These are phyloP conservation scores for Cercospora zeina DNA, from an alignment of 2,329 filamentous ascomycete genomes.

Conservation along the genomic window DNA sequence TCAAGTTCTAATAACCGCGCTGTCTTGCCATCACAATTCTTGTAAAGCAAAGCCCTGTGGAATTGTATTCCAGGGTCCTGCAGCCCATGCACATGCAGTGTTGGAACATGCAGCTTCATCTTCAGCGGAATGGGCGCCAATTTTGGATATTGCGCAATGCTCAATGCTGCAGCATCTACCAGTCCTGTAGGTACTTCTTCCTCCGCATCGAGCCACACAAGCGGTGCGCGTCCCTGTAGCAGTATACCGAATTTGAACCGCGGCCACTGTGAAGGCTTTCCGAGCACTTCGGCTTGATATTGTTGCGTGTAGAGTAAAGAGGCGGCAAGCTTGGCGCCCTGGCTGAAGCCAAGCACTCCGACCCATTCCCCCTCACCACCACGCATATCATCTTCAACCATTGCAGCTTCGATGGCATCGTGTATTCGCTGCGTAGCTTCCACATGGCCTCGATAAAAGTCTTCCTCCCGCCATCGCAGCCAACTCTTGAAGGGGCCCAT, in stretches of 20 bases:
- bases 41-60: slow-evolving; percentile 54
- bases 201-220: slow-evolving; percentile 26
- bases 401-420: slow-evolving; percentile 35
- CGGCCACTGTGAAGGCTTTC: slow-evolving; percentile 15
- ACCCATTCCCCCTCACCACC: slow-evolving; percentile 61
- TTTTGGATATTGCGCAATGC: slow-evolving; percentile 13
- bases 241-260: slow-evolving; percentile 21
- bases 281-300: slow-evolving; percentile 14
- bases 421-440: slow-evolving; percentile 18
- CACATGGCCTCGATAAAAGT: slow-evolving; percentile 6
- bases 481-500: slow-evolving; percentile 43
- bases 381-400: slow-evolving; percentile 53
- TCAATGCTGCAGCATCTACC: slow-evolving; percentile 16
- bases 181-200: slow-evolving; percentile 28
- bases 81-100: slow-evolving; percentile 64
- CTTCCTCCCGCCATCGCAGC: slow-evolving; percentile 30
- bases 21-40: slow-evolving; percentile 57
- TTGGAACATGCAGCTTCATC: slow-evolving; percentile 53
- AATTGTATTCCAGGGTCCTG: slow-evolving; percentile 57
- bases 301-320: slow-evolving; percentile 56
- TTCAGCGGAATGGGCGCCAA: slow-evolving; percentile 31
- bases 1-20: slow-evolving; percentile 65
- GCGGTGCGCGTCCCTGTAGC: slow-evolving; percentile 19
- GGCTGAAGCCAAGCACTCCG: slow-evolving; percentile 65
- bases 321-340: slow-evolving; percentile 63